Base-by-base conservation (phyloP, 495 filamentous ascomycete genomes). In the Sordaria brevicollis region DNA sequence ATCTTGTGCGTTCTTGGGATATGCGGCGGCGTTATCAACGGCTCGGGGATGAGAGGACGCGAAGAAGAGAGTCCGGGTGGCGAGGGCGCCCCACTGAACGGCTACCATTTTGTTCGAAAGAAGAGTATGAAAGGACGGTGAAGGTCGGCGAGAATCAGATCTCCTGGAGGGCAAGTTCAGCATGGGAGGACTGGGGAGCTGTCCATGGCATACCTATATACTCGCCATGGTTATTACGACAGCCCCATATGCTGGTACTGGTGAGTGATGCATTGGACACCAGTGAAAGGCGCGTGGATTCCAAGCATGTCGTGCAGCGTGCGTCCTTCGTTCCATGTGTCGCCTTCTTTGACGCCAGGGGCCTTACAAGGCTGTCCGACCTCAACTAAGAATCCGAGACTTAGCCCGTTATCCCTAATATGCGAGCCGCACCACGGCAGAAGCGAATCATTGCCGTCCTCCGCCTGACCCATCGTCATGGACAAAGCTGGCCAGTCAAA, bases 1-100 rank as follows among this genome's bases (percentile, higher is more conserved):
- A 21, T 76, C 69, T 36, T 82, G 77, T 6, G 87, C 83, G 70
- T 86, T 77, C 17, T 76, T 65, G 33, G 77, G 65, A 65, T 81
- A 82, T 1, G 75, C 66, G 2, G 68, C 67, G 49, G 11, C 33
- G 49, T 31, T 57, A 11, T 69, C 19, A 54, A 71, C 72, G 7
- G 76, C 67, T 49, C 67, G 71, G 10, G 68, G 66, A 37, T 78
- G 77, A 43, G 74, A 71, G 65, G 79, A 80, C 68, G 79, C 72
- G 70, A 79, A 74, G 68, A 80, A 76, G 54, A 79, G 39, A 11
- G 80, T 79, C 67, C 80, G 79, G 68, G 79, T 76, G 67, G 79
- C 80, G 17, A 83, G 71, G 62, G 78, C 76, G 41, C 80, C 74
- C 69, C 76, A 74, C 75, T 70, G 67, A 70, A 71, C 7, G 74